Base-by-base conservation (phyloP, 495 filamentous ascomycete species). In the Penicillium parvum region DNA sequence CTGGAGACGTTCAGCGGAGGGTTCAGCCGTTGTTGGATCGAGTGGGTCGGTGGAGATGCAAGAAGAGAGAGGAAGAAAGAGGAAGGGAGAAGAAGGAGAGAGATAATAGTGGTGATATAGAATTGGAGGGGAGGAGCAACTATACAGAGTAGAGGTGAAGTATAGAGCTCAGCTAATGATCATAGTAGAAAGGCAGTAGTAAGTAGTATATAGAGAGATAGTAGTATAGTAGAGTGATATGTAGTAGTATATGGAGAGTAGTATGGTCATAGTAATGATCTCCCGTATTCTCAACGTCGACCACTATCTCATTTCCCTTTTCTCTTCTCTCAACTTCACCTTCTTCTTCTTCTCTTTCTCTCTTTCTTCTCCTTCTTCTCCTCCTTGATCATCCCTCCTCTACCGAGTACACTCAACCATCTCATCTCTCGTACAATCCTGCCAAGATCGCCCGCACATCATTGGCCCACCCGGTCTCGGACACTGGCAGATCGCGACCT, bases 21-120 rank as follows among this genome's bases (percentile, higher is more conserved):
- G 47, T 55, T 58, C 51, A 54, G 53, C 47, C 57, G 53, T 60
- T n/a, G n/a, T n/a, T 60, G 57, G 57, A 54, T 57, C 46, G 32
- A 53, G 53, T 60, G 52, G 52, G 41, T 51, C 47, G 5, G 47
- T 46, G 53, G 44, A 46, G 49, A 18, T 12, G 25, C 18, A 28
- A 26, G 23, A 29, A 29, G 35, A 34, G 27, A 10, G 14, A n/a
- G 16, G 10, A n/a, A 35, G 5, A 35, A 9, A 35, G 15, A 21
- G 37, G 25, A 3, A 9, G 26, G 17, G 32, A 27, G 19, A 25
- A 5, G 28, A 9, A 18, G 12, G 28, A 42, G 11, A 18, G 19
- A 17, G 20, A 33, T 21, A 3, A 18, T 32, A 33, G 30, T 8
- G 32, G 25, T 11, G 21, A n/a, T n/a, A n/a, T n/a, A n/a, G n/a